Base-by-base conservation (phyloP, 164 flowering plant genomes). In the Vitis cinerea region DNA sequence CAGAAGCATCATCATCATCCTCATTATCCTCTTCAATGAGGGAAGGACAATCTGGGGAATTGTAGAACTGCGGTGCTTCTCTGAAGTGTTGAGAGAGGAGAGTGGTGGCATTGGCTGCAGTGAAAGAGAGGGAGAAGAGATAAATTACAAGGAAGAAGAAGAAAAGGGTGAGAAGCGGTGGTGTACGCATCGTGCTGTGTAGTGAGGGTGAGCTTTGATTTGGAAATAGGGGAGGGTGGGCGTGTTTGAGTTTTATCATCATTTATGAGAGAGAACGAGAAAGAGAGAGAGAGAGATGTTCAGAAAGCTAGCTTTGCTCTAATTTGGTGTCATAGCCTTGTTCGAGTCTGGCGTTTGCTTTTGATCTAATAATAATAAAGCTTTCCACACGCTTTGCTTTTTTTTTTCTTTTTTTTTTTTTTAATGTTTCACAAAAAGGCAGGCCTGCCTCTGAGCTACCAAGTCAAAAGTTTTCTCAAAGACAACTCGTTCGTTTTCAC, bases 1-100 rank as follows among this genome's bases (percentile, higher is more conserved):
- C 71, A 0, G 27, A 23, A 23, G 63, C 57, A 10, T 72, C 63
- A 6, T 23, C 19, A 9, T 59, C 53, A 11, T 56, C 67, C 10
- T 50, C 7, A 54, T 66, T 13, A 19, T 50, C 31, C 55, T 54
- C 23, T 49, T 55, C 30, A 15, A 23, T 1, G 52, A 74, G 61
- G 58, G 83, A 50, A 5, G 90, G 84, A 78, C 98, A 93, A 9
- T 73, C 74, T 0, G 77, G 84, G 29, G 98, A 84, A 73, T 90
- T 92, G 82, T 90, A 88, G 79, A 89, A 92, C 58, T 89, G 80
- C 0, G 98, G 98, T 1, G 98, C 98, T 78, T 93, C 97, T 55
- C 80, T 80, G 79, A 90, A 92, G 27, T 50, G 63, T 8, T 64
- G 78, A 3, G 71, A 10, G 11, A 4, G 11, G 60, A 56, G 27